Base-by-base conservation (phyloP, 768 basidiomycete genomes). In the Hygrophorus russula region DNA sequence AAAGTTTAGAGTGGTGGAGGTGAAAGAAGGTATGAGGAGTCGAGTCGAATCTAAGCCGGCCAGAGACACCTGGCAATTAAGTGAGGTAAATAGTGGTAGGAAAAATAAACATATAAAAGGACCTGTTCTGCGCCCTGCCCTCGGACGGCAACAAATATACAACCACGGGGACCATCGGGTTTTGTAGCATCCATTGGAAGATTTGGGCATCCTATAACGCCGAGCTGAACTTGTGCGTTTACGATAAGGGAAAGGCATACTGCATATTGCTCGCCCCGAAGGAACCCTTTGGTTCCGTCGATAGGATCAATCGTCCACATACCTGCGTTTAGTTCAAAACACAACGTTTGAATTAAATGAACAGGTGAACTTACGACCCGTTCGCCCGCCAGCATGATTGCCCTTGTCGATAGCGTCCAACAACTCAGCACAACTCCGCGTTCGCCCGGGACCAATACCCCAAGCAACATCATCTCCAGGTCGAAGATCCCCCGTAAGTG, bases 181-280 rank as follows among this genome's bases (percentile, higher is more conserved):
- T 72, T 60, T 1, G 59, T 50, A 3, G 63, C 59, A 51, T 77
- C 67, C 31, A 78, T 61, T 8, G 80, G 83, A 13, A 98, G 69
- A 60, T 99, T 99, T 1, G 94, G 94, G 59, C 93, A 96, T 5
- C 90, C 91, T 51, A 92, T 82, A 13, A 92, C 78, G 4, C 88
- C 91, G 2, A 96, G 68, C 55, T 88, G 69, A 29, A 90, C 86
- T 41, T 78, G 59, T 0, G 82, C 73, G 49, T 92, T 78, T 34
- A 87, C 69, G 54, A 94, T 78, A 43, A 96, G 67, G 0, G 90
- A 82, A 8, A 96, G 63, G 59, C 92, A 94, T 14, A 96, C 87
- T 4, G 91, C 91, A 56, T 90, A 96, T 59, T 96, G 92, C 46
- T 83, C 89, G 3, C 89, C 89, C 3, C 92, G 76, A 15, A 94